A percentile compares a stretch with the other conserved stretches of the same genome.
Evolutionary conservation across 305 asterid species (phyloP).

Genomic region (Andrographis paniculata): DNA sequence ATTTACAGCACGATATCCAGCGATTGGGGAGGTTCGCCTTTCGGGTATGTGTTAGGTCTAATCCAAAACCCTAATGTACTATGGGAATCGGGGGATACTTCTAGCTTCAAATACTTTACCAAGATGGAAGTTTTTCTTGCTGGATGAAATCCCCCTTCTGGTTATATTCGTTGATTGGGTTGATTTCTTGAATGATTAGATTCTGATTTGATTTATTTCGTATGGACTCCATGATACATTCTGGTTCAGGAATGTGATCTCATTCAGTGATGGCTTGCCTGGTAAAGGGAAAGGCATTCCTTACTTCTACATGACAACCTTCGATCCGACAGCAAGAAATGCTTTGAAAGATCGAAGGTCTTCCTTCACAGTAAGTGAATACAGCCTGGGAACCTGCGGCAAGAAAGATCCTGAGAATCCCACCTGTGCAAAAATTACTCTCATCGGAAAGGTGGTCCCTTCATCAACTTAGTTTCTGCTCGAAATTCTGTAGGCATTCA

Average conservation of each 20-base stretch:
- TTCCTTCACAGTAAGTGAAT: slow-evolving; percentile 74
- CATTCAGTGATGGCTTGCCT: slow-evolving; percentile 81
- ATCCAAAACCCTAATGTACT: not conserved
- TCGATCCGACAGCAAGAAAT: slow-evolving; percentile 76
- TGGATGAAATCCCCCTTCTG: no score
- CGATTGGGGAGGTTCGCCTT: slow-evolving; percentile 83
- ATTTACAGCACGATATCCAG: slow-evolving; percentile 75
- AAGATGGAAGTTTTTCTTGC: no score
- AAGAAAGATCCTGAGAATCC: slow-evolving; percentile 77
- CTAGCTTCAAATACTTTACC: no score
- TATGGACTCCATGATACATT: no score
- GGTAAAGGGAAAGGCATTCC: slow-evolving; percentile 72
- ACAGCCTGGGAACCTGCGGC: slow-evolving; percentile 68
- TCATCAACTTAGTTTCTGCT: not conserved
- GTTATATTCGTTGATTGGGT: no score
- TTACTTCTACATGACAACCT: slow-evolving; percentile 75
- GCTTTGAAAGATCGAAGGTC: slow-evolving; percentile 67
- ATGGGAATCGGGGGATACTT: no score
- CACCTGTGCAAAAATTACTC: slow-evolving; percentile 75
- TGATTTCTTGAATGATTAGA: no score
- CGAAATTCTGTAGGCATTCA: not conserved
- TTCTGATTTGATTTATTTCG: no score
- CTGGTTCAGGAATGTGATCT: slow-evolving; percentile 62
- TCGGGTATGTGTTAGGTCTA: slow-evolving; percentile 51
- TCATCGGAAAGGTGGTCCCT: slow-evolving; percentile 59